These are phyloP conservation scores for Scutellaria baicalensis DNA, from an alignment of 257 asterid species.

Conservation along the genomic window DNA sequence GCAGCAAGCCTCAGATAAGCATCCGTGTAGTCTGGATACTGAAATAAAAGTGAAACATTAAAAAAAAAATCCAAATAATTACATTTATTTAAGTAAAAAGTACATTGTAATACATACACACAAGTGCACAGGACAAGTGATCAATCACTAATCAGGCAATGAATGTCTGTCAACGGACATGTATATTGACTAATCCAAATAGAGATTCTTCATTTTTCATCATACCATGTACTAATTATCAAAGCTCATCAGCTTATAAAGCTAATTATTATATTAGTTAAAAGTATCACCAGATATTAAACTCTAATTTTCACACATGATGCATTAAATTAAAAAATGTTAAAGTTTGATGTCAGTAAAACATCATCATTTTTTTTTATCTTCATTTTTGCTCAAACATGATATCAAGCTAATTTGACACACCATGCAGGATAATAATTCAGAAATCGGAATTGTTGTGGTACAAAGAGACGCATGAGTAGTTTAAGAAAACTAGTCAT, in stretches of 20 bases:
- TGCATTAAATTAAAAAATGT: background rate
- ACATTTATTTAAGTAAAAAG: background rate
- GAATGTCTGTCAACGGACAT: background rate
- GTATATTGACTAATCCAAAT: background rate
- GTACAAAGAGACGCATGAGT: background rate
- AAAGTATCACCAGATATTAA: background rate
- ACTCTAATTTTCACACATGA: background rate
- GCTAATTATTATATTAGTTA: constrained; percentile 2
- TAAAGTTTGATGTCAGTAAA: background rate
- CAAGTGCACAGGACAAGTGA: background rate
- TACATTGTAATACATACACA: background rate
- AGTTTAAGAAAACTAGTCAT: background rate
- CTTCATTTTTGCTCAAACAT: constrained; percentile 2
- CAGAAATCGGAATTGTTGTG: background rate
- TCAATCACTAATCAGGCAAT: background rate
- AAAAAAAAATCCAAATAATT: background rate
- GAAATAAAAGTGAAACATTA: constrained; percentile 22
- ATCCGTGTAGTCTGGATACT: constrained; percentile 89
- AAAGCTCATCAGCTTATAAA: background rate
- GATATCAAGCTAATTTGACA: background rate
- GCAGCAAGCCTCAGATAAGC: constrained; percentile 96
- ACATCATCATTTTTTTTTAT: background rate
- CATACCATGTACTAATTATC: background rate
- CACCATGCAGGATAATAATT: background rate
- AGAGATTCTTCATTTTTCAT: background rate